phyloP scores from a whole-genome alignment of 768 basidiomycete species.

The Cystobasidium onofrii region DNA sequence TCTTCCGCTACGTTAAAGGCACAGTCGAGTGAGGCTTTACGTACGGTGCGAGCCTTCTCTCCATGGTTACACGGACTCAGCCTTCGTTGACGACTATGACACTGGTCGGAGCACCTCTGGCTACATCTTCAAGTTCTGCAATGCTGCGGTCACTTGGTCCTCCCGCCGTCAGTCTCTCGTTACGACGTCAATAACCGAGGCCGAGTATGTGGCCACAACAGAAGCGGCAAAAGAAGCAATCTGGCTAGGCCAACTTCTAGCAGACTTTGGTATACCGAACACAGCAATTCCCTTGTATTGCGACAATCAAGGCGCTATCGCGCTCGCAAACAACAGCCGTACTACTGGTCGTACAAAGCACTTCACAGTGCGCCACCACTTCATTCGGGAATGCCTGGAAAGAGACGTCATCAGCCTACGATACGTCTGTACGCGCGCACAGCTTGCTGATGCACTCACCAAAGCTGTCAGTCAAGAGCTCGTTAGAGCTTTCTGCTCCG shows the following conservation, averaged over 20 bases:
- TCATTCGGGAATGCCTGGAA: neutral
- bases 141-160: neutral
- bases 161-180: neutral
- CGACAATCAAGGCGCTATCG: neutral
- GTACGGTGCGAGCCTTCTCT: no score
- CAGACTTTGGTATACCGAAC: neutral
- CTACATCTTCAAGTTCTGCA: neutral
- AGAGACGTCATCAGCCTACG: neutral
- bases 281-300: neutral
- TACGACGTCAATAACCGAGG: neutral
- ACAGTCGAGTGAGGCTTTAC: no score
- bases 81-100: neutral
- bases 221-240: neutral
- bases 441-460: neutral
- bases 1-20: neutral
- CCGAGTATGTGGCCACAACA: neutral
- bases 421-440: neutral
- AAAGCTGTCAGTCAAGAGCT: no score
- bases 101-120: neutral
- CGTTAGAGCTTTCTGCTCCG: no score
- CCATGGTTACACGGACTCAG: neutral
- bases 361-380: neutral
- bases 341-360: neutral
- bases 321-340: neutral
- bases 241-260: neutral